phyloP scores from a whole-genome alignment of 2,329 filamentous ascomycete genomes.

The Pochonia chlamydosporia region DNA sequence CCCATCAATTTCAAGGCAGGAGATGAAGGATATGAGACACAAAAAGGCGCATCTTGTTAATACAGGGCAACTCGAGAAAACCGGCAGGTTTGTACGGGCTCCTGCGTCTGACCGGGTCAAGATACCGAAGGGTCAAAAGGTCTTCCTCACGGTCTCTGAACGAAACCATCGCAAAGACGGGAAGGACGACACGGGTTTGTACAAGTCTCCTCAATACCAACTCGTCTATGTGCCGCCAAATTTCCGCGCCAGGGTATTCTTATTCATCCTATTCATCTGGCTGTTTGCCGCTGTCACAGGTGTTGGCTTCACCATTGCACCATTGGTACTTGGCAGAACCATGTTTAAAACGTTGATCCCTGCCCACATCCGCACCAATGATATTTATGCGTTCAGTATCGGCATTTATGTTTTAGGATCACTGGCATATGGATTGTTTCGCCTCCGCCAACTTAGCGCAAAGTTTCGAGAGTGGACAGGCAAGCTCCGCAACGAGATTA shows the following conservation, averaged over 20 bases:
- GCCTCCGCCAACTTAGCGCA: constrained; percentile 35
- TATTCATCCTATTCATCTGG: constrained; percentile 91
- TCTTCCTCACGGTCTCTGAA: constrained; percentile 71
- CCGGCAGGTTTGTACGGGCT: constrained; percentile 84
- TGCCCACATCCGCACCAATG: constrained; percentile 70
- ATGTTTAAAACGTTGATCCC: constrained; percentile 72
- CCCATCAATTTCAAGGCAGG: constrained; percentile 25
- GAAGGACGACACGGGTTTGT: constrained; percentile 41
- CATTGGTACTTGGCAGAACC: constrained; percentile 75
- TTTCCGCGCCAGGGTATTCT: constrained; percentile 72
- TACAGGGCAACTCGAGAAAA: constrained; percentile 51
- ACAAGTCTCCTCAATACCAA: constrained; percentile 57
- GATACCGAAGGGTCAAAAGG: constrained; percentile 74
- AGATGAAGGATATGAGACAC: constrained; percentile 29
- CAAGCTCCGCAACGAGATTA: constrained; percentile 16
- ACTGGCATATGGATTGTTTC: constrained; percentile 54
- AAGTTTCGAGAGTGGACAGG: constrained; percentile 25
- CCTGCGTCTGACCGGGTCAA: constrained; percentile 93
- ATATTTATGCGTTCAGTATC: constrained; percentile 92
- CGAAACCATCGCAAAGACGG: constrained; percentile 59
- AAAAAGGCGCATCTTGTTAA: constrained; percentile 42
- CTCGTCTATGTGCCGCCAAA: constrained; percentile 77
- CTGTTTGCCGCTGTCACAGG: constrained; percentile 85
- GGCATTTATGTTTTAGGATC: constrained; percentile 78
- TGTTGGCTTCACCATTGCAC: constrained; percentile 77